Evolutionary conservation across 1,284 basidiomycete species (phyloP).

Genomic region (Testicularia cyperi): DNA sequence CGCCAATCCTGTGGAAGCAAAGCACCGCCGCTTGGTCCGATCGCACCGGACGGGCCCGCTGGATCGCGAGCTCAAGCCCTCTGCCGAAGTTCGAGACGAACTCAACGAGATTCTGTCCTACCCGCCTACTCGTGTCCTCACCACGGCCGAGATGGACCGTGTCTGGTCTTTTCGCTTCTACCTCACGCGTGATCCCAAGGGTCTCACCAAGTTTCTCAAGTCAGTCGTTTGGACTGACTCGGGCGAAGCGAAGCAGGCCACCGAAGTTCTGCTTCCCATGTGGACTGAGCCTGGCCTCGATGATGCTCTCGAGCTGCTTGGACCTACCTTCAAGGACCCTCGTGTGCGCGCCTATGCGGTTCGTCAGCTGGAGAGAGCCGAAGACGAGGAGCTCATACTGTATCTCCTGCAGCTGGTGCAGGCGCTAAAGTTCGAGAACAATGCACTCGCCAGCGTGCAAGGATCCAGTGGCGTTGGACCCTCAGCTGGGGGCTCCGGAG

Average conservation of each 20-base stretch:
- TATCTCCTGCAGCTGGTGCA: constrained; percentile 96
- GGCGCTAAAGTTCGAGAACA: constrained; percentile 72
- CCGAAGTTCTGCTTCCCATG: constrained; percentile 89
- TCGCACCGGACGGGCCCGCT: constrained; percentile 92
- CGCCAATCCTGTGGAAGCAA: constrained; percentile 96
- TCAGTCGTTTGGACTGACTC: constrained; percentile 96
- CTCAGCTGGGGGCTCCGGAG: too few species aligned
- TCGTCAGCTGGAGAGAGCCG: constrained; percentile 81
- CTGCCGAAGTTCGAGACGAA: constrained; percentile 87
- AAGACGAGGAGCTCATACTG: constrained; percentile 92
- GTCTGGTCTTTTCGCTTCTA: constrained; percentile 99
- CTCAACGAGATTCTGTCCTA: constrained; percentile 86
- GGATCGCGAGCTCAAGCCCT: constrained; percentile 93
- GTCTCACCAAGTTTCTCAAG: constrained; percentile 95
- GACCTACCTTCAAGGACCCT: constrained; percentile 81
- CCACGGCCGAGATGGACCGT: constrained; percentile 88
- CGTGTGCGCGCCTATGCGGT: constrained; percentile 93
- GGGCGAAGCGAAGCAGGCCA: constrained; percentile 94
- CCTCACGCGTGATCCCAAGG: constrained; percentile 79
- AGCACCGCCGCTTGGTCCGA: constrained; percentile 88
- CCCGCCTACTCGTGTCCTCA: constrained; percentile 83
- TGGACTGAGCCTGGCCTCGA: constrained; percentile 98
- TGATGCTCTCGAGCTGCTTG: constrained; percentile 91
- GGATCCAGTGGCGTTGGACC: too few species aligned
- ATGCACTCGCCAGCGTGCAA: neutral